phyloP scores from a whole-genome alignment of 225 moss, liverwort and hornwort species.

The Thuidium tamariscinum region DNA sequence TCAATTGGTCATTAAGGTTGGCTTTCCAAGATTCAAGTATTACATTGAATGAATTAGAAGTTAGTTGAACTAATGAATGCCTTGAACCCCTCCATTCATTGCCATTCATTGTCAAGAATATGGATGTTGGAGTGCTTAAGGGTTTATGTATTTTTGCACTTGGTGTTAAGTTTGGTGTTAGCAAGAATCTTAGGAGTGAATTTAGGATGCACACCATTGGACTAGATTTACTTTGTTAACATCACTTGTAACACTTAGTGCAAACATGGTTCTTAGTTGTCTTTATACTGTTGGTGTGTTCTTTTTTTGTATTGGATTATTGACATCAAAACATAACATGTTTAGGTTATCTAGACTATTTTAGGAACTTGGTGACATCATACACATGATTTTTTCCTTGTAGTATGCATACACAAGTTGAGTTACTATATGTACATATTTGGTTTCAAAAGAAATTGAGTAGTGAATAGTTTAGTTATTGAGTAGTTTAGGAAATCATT shows the following conservation, averaged over 20 bases:
- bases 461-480: neutral
- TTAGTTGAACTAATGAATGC: too few relatives aligned
- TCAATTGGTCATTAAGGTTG: too few relatives aligned
- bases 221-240: neutral
- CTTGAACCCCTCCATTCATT: too few relatives aligned
- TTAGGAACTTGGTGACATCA: neutral
- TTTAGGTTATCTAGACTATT: neutral
- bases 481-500: neutral
- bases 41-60: too few relatives aligned
- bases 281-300: too few relatives aligned
- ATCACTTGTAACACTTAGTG: neutral
- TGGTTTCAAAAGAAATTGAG: neutral
- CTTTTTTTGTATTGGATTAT: neutral
- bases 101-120: too few relatives aligned
- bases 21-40: too few relatives aligned
- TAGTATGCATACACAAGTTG: neutral
- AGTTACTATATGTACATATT: neutral
- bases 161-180: neutral
- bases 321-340: neutral
- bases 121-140: too few relatives aligned
- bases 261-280: too few relatives aligned
- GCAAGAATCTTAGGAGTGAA: neutral
- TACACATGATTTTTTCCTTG: neutral
- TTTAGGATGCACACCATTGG: neutral
- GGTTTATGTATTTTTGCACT: neutral